Conservation (phyloP, 176 grass and related monocot species). For the Poa annua region DNA sequence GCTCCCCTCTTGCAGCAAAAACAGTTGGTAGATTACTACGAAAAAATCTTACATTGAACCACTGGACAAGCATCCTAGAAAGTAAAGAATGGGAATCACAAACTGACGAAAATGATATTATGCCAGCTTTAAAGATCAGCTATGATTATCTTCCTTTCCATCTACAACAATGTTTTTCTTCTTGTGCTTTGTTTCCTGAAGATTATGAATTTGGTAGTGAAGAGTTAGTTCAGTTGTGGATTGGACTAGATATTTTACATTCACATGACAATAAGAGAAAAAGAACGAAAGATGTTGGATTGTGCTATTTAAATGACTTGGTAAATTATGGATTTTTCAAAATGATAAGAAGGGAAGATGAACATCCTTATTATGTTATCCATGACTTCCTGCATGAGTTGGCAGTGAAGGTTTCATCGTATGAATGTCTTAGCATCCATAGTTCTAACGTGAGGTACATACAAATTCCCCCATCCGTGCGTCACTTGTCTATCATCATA, state of each 20-base stretch:
- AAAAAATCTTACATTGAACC: background rate
- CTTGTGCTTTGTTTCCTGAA: conserved; percentile 33
- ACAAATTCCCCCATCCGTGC: background rate
- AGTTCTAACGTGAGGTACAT: background rate
- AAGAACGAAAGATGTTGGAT: conserved; percentile 8
- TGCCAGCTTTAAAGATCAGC: conserved; percentile 42
- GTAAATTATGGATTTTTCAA: background rate
- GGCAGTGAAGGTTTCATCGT: conserved; percentile 3
- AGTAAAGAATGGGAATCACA: conserved; percentile 37
- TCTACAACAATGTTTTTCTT: too few species aligned
- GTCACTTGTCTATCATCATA: conserved; percentile 37
- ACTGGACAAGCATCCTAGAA: conserved; percentile 26
- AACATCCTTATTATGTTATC: background rate
- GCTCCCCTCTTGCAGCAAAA: conserved; percentile 26
- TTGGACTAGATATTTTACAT: conserved; percentile 24
- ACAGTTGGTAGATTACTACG: conserved; percentile 20
- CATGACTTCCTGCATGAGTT: conserved; percentile 40
- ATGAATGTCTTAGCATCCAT: conserved; percentile 37
- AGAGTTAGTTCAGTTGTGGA: conserved; percentile 39
- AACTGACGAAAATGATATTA: background rate
- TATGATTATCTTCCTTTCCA: conserved; percentile 30
- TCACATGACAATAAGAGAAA: background rate
- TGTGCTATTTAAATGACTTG: conserved; percentile 2
- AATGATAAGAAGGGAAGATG: background rate
- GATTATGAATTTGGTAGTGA: background rate